Base-by-base conservation (phyloP, 345 rosid genomes). In the Salix koriyanagi region DNA sequence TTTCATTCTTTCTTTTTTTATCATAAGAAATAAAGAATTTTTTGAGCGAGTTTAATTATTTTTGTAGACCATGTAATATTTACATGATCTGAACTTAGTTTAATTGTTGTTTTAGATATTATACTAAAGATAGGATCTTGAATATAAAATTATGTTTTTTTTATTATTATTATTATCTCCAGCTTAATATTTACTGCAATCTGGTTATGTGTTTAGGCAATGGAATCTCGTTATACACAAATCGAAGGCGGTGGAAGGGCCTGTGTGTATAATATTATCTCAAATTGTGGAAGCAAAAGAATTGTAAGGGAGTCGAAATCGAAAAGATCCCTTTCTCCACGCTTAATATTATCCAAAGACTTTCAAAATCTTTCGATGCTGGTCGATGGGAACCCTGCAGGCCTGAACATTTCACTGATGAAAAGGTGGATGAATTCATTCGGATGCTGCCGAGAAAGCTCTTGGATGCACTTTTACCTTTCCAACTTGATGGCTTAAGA, bases 301-400 rank as follows among this genome's bases (percentile, higher is more conserved):
- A 86, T 76, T 83, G 84, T 19, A 85, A 79, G 85, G 78, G 78
- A 14, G 74, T 91, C 48, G 87, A 89, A 78, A 82, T 90, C 66
- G 90, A 91, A 82, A 91, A 84, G 83, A 84, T 95, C 52, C 97
- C 99, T 42, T 91, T 92, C 88, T 84, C 84, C 64, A 93, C 99
- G 32, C 85, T 90, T 42, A 85, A 88, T 82, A 93, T 95, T 73
- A 73, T 90, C 28, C 91, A 91, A 78, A 90, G 87, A 69, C 91
- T 95, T 77, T 91, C 93, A 6, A 82, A 60, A 74, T 87, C 89
- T 52, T 84, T 71, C 80, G 69, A 76, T 62, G 69, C 86, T 19
- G 89, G 94, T 84, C 79, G 69, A 74, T 95, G 97, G 97, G 86
- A 74, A 52, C 97, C 97, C 7, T 87, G 88, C 73, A 84, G 93